These are phyloP conservation scores for Dryas octopetala DNA, from an alignment of 306 rosid species.

Conservation along the genomic window DNA sequence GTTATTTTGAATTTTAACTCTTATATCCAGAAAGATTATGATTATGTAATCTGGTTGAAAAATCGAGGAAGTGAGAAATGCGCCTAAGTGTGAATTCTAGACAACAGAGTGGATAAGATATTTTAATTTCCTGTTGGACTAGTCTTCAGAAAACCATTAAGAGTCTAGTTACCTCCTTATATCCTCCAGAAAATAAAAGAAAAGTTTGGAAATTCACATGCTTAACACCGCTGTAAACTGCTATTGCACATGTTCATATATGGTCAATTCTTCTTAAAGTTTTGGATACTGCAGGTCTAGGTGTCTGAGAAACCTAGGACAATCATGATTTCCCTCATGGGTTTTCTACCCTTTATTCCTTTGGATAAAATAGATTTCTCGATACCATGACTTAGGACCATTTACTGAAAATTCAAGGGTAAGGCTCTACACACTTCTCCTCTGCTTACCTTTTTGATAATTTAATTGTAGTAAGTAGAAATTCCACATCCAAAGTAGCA, in stretches of 20 bases:
- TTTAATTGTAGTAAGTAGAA: not conserved
- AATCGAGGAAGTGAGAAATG: not conserved
- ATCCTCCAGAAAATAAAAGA: not conserved
- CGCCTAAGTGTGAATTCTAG: not conserved
- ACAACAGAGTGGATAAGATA: not conserved
- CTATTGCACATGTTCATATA: not conserved
- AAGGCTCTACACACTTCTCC: not conserved
- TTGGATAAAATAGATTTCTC: not conserved
- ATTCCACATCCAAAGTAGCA: not conserved
- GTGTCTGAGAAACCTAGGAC: not conserved
- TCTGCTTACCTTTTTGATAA: not conserved
- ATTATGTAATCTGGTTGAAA: not conserved
- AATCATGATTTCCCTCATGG: not conserved
- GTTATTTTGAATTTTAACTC: not conserved
- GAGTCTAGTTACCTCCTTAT: not conserved
- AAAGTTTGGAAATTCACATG: not conserved
- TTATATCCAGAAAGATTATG: not conserved
- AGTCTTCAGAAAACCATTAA: not conserved
- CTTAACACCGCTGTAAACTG: not conserved
- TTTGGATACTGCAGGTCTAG: not conserved
- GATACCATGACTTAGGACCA: not conserved
- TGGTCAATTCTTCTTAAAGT: not conserved
- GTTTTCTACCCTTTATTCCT: not conserved
- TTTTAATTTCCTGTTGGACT: not conserved
- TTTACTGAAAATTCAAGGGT: not conserved